These are phyloP conservation scores for Epichloe bromicola DNA, from an alignment of 2,329 filamentous ascomycete genomes.

Conservation along the genomic window DNA sequence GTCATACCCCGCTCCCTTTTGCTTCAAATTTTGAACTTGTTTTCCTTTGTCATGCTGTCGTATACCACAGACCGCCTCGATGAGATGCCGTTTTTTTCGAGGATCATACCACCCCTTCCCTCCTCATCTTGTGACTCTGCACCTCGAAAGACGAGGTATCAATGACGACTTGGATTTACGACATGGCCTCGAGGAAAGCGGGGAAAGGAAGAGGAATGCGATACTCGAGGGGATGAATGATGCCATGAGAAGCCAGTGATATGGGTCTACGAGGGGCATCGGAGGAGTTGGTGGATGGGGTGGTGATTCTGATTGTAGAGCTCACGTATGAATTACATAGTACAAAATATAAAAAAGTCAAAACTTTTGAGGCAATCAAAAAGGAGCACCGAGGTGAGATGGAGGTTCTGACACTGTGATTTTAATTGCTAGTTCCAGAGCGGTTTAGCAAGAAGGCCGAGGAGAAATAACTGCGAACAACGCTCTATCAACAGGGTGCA, in stretches of 20 bases:
- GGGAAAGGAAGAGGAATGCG: neutral
- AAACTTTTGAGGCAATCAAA: slow-evolving; percentile 17
- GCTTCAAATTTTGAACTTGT: neutral
- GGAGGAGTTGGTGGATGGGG: slow-evolving; percentile 9
- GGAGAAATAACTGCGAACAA: neutral
- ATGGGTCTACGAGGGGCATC: neutral
- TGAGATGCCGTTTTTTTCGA: neutral
- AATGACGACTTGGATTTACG: slow-evolving; percentile 12
- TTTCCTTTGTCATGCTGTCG: slow-evolving; percentile 5
- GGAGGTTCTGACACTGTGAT: neutral
- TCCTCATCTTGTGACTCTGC: slow-evolving; percentile 5
- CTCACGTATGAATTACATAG: slow-evolving; percentile 12
- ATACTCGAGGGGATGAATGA: neutral
- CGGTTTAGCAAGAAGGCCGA: neutral
- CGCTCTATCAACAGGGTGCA: neutral
- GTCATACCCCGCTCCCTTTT: slow-evolving; percentile 5
- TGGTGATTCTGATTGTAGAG: slow-evolving; percentile 16
- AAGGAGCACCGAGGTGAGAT: neutral
- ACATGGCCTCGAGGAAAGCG: neutral
- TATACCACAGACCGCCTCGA: neutral
- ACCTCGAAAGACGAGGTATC: slow-evolving; percentile 4
- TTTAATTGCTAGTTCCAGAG: neutral
- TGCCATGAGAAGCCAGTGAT: slow-evolving; percentile 2
- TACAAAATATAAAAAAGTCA: slow-evolving; percentile 2
- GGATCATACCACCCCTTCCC: neutral